These are phyloP conservation scores for Sporobolomyces phaffii DNA, from an alignment of 768 basidiomycete species.

Conservation along the genomic window DNA sequence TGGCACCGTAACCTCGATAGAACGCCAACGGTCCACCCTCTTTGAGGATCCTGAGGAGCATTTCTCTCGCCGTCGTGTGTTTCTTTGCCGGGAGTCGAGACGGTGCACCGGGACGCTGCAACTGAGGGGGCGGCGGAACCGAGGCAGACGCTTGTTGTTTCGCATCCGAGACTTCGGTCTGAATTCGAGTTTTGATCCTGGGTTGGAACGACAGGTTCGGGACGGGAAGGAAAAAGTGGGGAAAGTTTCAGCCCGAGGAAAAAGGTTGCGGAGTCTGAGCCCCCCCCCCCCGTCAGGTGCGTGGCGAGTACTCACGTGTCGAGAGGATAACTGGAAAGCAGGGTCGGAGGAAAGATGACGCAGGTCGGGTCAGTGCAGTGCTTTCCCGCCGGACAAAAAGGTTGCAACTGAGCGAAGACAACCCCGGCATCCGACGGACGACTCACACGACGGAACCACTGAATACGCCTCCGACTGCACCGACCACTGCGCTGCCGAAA, in stretches of 20 bases:
- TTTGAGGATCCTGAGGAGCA: constrained; percentile 65
- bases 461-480: constrained; percentile 88
- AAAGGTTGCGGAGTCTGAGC: no score
- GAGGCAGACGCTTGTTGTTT: constrained; percentile 4
- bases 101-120: constrained; percentile 51
- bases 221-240: constrained; percentile 7
- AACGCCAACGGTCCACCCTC: constrained; percentile 75
- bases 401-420: not conserved
- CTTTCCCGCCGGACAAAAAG: not conserved
- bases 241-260: not conserved
- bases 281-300: no score
- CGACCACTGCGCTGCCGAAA: constrained; percentile 80
- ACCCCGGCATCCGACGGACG: no score
- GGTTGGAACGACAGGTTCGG: not conserved
- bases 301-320: constrained; percentile 60
- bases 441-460: constrained; percentile 70
- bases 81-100: constrained; percentile 43
- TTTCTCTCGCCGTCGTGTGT: constrained; percentile 55
- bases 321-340: constrained; percentile 68
- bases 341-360: not conserved
- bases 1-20: constrained; percentile 88
- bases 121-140: constrained; percentile 46
- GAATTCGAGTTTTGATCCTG: constrained; percentile 91
- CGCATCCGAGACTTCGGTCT: constrained; percentile 55
- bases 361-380: not conserved